Conservation (phyloP, 2,329 filamentous ascomycete species). For the Aspergillus sp. region DNA sequence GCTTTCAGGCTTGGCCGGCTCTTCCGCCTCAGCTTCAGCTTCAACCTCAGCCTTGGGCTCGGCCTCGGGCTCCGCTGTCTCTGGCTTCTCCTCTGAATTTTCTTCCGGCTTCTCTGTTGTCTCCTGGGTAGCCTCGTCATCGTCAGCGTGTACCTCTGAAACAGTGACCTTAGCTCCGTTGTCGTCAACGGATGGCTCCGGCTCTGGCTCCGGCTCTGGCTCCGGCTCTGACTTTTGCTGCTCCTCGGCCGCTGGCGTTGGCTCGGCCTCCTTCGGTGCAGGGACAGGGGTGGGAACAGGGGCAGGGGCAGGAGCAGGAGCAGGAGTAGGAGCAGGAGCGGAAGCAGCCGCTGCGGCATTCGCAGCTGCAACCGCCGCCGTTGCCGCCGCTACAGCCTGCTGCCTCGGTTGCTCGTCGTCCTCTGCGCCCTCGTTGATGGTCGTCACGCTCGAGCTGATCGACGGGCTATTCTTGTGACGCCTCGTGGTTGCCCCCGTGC, state of each 20-base stretch:
- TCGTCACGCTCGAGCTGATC: conserved; percentile 74
- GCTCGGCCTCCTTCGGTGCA: conserved; percentile 14
- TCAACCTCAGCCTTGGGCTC: conserved; percentile 8
- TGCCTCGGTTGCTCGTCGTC: conserved; percentile 56
- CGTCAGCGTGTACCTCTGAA: conserved; percentile 22
- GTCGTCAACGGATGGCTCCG: conserved; percentile 7
- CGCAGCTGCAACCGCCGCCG: conserved; percentile 3
- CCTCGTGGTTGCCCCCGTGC: conserved; percentile 70
- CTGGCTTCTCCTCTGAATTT: neutral
- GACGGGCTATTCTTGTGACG: conserved; percentile 82
- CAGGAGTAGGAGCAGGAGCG: neutral
- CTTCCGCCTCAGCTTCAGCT: neutral
- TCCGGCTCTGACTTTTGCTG: conserved; percentile 11
- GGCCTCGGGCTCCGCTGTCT: conserved; percentile 12
- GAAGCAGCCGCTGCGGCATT: conserved; percentile 1
- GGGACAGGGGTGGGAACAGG: neutral
- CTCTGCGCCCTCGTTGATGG: conserved; percentile 80
- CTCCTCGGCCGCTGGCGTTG: conserved; percentile 15
- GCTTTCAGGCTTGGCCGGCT: neutral
- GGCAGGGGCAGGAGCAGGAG: neutral
- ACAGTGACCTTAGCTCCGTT: conserved; percentile 22
- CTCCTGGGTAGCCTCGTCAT: conserved; percentile 14
- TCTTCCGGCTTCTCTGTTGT: neutral
- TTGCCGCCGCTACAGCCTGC: conserved; percentile 19
- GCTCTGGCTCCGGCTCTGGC: neutral